Evolutionary conservation across 129 eudicot species (phyloP), one percentile per base, ranked within the genome.

Genomic region (Centella asiatica): DNA sequence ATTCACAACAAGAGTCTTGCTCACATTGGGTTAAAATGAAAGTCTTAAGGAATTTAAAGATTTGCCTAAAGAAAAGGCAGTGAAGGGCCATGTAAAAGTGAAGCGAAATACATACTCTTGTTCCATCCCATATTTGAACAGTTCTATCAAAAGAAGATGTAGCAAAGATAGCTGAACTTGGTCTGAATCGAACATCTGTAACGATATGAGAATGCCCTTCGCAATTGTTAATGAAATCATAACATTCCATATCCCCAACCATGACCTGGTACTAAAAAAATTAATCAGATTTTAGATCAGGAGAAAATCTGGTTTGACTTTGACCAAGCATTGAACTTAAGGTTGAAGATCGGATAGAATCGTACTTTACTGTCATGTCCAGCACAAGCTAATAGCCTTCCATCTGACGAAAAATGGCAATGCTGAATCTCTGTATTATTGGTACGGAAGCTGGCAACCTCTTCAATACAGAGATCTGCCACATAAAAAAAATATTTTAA

Each of bases 141-240:
- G 54, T 59, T 51, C 22, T 58, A 39, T 76, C 81, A 59, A 65
- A 70, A 4, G 81, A 76, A 44, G 76, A 70, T n/a, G 81, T 76
- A 23, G 81, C 81, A 57, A 76, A 70, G n/a, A 47, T 0, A n/a
- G 23, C 29, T 20, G 81, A 76, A 44, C 49, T 53, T 31, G 69
- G 81, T 60, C 45, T 44, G 32, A 70, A 76, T 17, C 74, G 76
- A 44, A 70, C 31, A 57, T 60, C 81, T 7, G 69, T 65, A 49
- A 76, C 29, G 34, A 39, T 46, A 18, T 65, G 59, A 27, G 63
- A 26, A 70, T 70, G 76, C 2, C 48, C 44, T 34, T 48, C 53
- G 17, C 17, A 22, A 48, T 48, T 24, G 11, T 26, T 44, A 45
- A 14, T 44, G 29, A 56, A 50, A 28, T 34, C 44, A 29, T 20